Evolutionary conservation across 2,329 filamentous ascomycete species (phyloP), one percentile per base, ranked within the genome.

Genomic region (Scorias spongiosa): DNA sequence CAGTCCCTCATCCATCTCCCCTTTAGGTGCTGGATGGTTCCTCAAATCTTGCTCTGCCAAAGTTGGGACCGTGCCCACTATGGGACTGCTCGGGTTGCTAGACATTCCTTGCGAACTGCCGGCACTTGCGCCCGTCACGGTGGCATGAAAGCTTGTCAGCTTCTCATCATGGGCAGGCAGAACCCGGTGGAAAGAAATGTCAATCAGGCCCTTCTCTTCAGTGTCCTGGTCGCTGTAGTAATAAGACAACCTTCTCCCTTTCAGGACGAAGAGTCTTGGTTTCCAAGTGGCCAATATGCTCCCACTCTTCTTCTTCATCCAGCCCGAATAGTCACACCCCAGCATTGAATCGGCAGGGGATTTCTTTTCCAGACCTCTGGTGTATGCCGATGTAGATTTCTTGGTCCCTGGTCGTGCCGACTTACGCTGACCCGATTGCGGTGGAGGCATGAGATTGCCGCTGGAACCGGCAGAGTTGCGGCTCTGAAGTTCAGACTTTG

Each of bases 281-380:
- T 96, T 98, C 91, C 91, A 98, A 1, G 88, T 94, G 2, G 87
- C 87, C 81, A 98, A 94, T 29, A 96, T 70, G 56, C 89, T 91
- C 1, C 86, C 89, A 47, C 86, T 94, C 64, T 93, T 88, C 73
- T 98, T 98, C 71, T 91, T 96, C 91, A 98, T 98, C 91, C 91
- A 98, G 1, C 91, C 91, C 56, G 81, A 89, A 61, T 94, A 96
- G 58, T 98, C 89, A 44, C 86, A 89, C 48, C 78, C 79, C 48
- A 78, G 68, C 63, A 94, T 91, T 48, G 89, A 87, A 58, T 94
- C 85, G 44, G 78, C 71, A 0, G 91, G 91, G 0, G 76, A 67
- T 47, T 89, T 82, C 63, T 88, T 87, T 53, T 84, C 75, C 36
- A 96, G 67, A 0, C 91, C 91, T 28, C 84, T 81, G 14, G 80